Base-by-base conservation (phyloP, 2,329 filamentous ascomycete species). In the Diaporthe capsici region DNA sequence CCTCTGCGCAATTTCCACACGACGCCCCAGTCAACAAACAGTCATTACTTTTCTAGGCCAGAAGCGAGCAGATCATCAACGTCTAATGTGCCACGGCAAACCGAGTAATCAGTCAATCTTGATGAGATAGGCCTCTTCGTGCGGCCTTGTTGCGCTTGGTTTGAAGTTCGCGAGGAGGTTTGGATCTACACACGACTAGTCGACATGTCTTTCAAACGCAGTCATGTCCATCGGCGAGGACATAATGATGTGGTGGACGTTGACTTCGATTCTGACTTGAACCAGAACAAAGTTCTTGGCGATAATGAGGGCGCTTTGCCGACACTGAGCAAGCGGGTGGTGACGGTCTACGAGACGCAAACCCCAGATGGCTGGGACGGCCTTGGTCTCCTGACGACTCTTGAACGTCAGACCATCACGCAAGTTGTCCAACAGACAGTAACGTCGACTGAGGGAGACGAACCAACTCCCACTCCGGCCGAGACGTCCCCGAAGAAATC, bases 341-440 rank as follows among this genome's bases (percentile, higher is more conserved):
- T 77, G 42, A 84, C 83, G 6, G 79, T 83, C 13, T 84, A 81
- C 74, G 79, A 79, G 37, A 84, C 83, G 34, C 72, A 83, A 79
- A 78, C 77, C 12, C 75, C 77, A 51, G 72, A 73, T 3, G 76
- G 72, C 53, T 78, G 75, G 75, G 34, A 51, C 13, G 76, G 74
- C 34, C 2, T 65, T 47, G 74, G 61, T 17, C 47, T 39, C 31
- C 25, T 76, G 72, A 77, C 75, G 25, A 77, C 76, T n/a, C 53
- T 77, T 44, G 58, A 47, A 20, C 71, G 58, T 34, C 25, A 34
- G 39, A 73, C 71, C 34, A n/a, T 53, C 39, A 73, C 71, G 5
- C 25, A 65, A 20, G 42, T 58, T n/a, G 42, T 57, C 22, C 28
- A 47, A 42, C n/a, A 58, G 25, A 73, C 34, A 44, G 22, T 53